These are phyloP conservation scores for Escallonia herrerae DNA, from an alignment of 129 eudicot species.

Conservation along the genomic window DNA sequence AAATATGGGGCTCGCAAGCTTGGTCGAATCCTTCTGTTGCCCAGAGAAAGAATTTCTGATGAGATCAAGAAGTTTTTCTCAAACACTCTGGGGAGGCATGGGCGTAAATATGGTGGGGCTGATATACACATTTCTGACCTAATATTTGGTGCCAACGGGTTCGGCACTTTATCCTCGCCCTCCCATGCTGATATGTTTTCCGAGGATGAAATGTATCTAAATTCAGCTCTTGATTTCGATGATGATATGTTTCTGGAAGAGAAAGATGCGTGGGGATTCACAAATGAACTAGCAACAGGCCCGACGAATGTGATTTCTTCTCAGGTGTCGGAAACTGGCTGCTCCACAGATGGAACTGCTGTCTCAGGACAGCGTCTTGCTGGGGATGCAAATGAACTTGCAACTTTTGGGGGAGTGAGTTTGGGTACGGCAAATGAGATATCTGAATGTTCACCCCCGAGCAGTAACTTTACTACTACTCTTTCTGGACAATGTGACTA, in stretches of 20 bases:
- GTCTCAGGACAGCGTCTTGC: constrained; percentile 1
- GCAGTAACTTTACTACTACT: constrained; percentile 11
- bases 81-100: constrained; percentile 66
- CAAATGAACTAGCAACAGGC: constrained; percentile 9
- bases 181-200: constrained; percentile 33
- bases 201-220: constrained; percentile 39
- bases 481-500: constrained; percentile 7
- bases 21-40: constrained; percentile 47
- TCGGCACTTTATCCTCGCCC: constrained; percentile 21
- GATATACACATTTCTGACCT: constrained; percentile 6
- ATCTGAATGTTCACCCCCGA: constrained; percentile 14
- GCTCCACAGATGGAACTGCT: constrained; percentile 6
- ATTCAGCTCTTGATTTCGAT: constrained; percentile 40
- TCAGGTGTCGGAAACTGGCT: constrained; percentile 2
- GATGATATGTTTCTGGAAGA: constrained; percentile 22
- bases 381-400: constrained; percentile 11
- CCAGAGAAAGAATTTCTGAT: constrained; percentile 35
- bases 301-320: constrained; percentile 9
- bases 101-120: constrained; percentile 14
- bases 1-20: constrained; percentile 80
- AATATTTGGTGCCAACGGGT: constrained; percentile 19
- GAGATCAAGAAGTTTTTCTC: constrained; percentile 54
- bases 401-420: constrained; percentile 4
- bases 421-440: constrained; percentile 4
- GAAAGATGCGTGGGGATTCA: constrained; percentile 7